Conservation (phyloP, 352 stramenopile genomes). For the Phytophthora megakarya region DNA sequence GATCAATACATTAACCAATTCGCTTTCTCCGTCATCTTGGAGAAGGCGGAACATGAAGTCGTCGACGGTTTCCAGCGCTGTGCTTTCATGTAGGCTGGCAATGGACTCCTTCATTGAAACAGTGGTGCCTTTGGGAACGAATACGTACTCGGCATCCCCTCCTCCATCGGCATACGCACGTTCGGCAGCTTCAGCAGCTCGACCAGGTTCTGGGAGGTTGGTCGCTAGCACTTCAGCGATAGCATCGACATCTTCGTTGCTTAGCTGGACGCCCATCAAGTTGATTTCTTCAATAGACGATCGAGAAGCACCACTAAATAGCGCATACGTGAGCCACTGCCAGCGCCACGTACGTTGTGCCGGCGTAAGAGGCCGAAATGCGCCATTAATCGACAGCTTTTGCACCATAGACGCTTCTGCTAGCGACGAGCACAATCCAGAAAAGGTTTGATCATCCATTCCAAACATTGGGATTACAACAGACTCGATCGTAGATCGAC, state of each 20-base stretch:
- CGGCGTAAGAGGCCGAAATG: slow-evolving; percentile 25
- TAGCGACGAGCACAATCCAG: slow-evolving; percentile 29
- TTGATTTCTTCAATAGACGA: slow-evolving; percentile 38
- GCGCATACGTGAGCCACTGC: slow-evolving; percentile 33
- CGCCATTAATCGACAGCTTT: slow-evolving; percentile 29
- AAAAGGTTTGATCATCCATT: slow-evolving; percentile 31
- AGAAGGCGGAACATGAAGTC: slow-evolving; percentile 28
- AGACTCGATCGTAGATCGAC: slow-evolving; percentile 26
- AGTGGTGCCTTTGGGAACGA: slow-evolving; percentile 17
- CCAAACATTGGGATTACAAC: slow-evolving; percentile 36
- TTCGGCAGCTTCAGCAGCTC: slow-evolving; percentile 10
- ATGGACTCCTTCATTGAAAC: slow-evolving; percentile 29
- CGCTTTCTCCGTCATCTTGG: slow-evolving; percentile 24
- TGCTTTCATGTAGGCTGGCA: slow-evolving; percentile 7
- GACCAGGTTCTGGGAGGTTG: slow-evolving; percentile 26
- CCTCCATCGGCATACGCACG: slow-evolving; percentile 6
- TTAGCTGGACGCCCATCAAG: slow-evolving; percentile 29
- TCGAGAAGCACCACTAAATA: slow-evolving; percentile 29
- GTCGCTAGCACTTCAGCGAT: slow-evolving; percentile 26
- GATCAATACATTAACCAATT: slow-evolving; percentile 40
- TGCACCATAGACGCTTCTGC: slow-evolving; percentile 16
- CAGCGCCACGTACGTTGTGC: slow-evolving; percentile 30
- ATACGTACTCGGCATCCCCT: slow-evolving; percentile 14
- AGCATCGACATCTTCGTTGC: slow-evolving; percentile 19
- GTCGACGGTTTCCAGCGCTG: slow-evolving; percentile 26